Conservation (phyloP, 1,284 basidiomycete genomes). For the Ustilago xerochloae region DNA sequence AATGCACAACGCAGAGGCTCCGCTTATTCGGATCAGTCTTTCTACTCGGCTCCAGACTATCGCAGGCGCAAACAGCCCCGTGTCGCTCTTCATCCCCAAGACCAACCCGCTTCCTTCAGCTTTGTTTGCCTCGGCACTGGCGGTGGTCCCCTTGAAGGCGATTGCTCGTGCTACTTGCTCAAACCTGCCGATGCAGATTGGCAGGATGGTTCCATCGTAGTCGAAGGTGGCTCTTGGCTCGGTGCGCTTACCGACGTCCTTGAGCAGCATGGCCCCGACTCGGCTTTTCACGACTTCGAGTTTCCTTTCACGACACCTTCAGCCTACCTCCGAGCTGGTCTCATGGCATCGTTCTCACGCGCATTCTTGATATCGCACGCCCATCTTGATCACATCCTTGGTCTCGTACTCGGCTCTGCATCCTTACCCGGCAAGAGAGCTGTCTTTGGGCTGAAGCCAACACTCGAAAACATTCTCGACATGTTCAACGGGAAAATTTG, state of each 20-base stretch:
- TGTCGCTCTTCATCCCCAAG: conserved; percentile 37
- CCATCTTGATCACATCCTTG: conserved; percentile 82
- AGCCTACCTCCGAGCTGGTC: conserved; percentile 54
- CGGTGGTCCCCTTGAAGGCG: conserved; percentile 69
- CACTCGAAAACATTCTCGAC: conserved; percentile 77
- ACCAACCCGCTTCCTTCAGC: conserved; percentile 53
- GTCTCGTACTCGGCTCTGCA: conserved; percentile 80
- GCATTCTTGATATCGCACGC: conserved; percentile 77
- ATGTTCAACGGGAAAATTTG: conserved; percentile 83
- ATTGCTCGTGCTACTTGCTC: conserved; percentile 69
- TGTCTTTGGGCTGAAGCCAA: conserved; percentile 75
- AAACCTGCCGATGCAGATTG: conserved; percentile 66
- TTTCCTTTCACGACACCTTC: conserved; percentile 49
- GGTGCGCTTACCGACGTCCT: conserved; percentile 60
- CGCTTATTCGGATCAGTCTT: conserved; percentile 35
- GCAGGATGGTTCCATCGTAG: conserved; percentile 65
- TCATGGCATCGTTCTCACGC: conserved; percentile 59
- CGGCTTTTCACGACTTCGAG: conserved; percentile 55
- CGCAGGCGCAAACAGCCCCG: conserved; percentile 44
- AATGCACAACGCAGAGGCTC: conserved; percentile 20
- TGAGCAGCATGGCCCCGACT: conserved; percentile 53
- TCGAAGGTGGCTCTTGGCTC: conserved; percentile 68
- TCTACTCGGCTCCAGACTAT: conserved; percentile 42
- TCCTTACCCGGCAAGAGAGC: conserved; percentile 76
- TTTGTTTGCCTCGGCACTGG: conserved; percentile 69